Percentiles rank a stretch among this genome's conserved stretches.
phyloP scores from a whole-genome alignment of 495 filamentous ascomycete species.

The Venustampulla echinocandica region DNA sequence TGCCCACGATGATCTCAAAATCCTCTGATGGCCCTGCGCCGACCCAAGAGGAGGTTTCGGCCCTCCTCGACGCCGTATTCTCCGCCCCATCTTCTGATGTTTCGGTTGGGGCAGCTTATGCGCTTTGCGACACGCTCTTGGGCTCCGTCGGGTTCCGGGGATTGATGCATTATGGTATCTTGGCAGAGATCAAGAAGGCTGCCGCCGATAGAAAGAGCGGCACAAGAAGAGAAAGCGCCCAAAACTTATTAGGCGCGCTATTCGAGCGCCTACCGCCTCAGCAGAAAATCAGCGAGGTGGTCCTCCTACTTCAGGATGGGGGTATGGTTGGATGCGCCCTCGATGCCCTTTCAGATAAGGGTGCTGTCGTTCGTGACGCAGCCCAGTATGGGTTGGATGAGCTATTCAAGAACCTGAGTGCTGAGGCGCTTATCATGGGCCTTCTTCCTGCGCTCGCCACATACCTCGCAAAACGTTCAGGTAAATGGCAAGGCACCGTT shows the following conservation, averaged over 20 bases:
- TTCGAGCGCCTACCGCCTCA: conserved; percentile 79
- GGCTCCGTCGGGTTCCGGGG: conserved; percentile 71
- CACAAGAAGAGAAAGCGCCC: conserved; percentile 76
- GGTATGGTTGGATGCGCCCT: conserved; percentile 64
- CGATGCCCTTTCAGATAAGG: conserved; percentile 87
- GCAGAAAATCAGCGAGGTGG: conserved; percentile 69
- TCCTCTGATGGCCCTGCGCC: conserved; percentile 52
- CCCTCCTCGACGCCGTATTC: conserved; percentile 68
- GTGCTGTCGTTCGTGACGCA: conserved; percentile 74
- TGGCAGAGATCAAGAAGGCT: conserved; percentile 69
- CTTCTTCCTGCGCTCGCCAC: conserved; percentile 62
- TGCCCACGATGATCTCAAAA: conserved; percentile 52
- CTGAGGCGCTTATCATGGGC: conserved; percentile 73
- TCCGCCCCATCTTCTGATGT: conserved; percentile 71
- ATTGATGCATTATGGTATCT: conserved; percentile 62
- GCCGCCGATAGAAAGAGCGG: conserved; percentile 92
- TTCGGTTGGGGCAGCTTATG: conserved; percentile 81
- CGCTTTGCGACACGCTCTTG: conserved; percentile 67
- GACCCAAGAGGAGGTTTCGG: conserved; percentile 60
- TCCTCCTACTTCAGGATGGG: conserved; percentile 72
- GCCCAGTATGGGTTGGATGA: conserved; percentile 93
- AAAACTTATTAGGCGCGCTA: conserved; percentile 88
- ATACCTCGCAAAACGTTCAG: conserved; percentile 70
- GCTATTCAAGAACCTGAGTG: conserved; percentile 65
- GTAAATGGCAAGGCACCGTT: conserved; percentile 93